A percentile compares a stretch with the other conserved stretches of the same genome.
Conservation (phyloP, 371 early-diverging fungal genomes). For the Rhizopus stolonifer region DNA sequence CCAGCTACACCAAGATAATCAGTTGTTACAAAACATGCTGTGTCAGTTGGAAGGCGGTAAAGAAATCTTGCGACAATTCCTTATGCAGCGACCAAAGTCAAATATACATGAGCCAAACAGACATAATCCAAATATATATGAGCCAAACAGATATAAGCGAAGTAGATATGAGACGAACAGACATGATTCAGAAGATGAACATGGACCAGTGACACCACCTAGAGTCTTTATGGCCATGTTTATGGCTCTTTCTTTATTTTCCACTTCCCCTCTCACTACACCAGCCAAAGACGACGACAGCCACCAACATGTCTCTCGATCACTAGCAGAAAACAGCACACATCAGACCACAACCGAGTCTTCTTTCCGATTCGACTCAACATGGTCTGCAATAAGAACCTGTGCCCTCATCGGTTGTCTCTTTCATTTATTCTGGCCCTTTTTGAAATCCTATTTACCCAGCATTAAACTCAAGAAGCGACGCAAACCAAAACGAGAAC, state of each 20-base stretch:
- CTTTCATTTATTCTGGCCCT: conserved; percentile 34
- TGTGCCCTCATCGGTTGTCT: conserved; percentile 30
- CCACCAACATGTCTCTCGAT: conserved; percentile 40
- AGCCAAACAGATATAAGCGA: conserved; percentile 28
- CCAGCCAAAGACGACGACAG: conserved; percentile 31
- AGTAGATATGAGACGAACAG: conserved; percentile 27
- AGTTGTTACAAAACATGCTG: conserved; percentile 48
- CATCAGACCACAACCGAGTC: not conserved
- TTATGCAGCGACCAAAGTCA: conserved; percentile 32
- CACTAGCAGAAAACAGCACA: conserved; percentile 1
- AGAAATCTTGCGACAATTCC: conserved; percentile 40
- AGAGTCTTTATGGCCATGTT: conserved; percentile 48
- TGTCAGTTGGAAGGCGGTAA: conserved; percentile 55
- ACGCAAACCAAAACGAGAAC: conserved; percentile 9
- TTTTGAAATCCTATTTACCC: conserved; percentile 20
- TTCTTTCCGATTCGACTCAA: conserved; percentile 13
- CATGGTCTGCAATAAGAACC: conserved; percentile 34
- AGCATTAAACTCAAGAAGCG: conserved; percentile 30
- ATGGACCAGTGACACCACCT: conserved; percentile 39
- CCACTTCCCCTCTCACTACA: conserved; percentile 46
- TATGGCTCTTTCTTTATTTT: conserved; percentile 43
- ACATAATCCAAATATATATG: conserved; percentile 23
- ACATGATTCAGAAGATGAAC: conserved; percentile 19
- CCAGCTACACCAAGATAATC: conserved; percentile 54
- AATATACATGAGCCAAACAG: conserved; percentile 26